phyloP scores from a whole-genome alignment of 2,329 filamentous ascomycete species.

The Curvularia lunata region DNA sequence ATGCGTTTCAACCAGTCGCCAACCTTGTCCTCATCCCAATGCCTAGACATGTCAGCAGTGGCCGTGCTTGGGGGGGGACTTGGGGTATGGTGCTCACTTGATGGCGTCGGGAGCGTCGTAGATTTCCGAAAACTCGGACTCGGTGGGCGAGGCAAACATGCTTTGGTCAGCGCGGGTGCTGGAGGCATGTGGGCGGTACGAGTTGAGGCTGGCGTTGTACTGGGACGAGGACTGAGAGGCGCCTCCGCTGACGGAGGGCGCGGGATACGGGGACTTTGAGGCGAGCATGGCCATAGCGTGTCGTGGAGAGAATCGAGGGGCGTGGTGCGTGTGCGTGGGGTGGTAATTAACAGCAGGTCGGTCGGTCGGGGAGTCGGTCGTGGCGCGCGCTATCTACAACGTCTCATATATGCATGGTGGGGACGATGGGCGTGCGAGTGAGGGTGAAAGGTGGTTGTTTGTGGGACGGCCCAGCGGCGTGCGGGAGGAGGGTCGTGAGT shows the following conservation, averaged over 20 bases:
- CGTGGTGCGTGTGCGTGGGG: conserved; percentile 2
- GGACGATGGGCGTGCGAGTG: conserved; percentile 7
- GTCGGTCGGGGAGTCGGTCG: conserved; percentile 2
- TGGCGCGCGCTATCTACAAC: conserved; percentile 11
- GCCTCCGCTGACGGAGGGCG: conserved; percentile 54
- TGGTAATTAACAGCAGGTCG: conserved; percentile 6
- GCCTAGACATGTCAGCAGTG: conserved; percentile 49
- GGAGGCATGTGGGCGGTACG: conserved; percentile 46
- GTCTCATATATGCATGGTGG: conserved; percentile 28
- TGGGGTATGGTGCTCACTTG: conserved; percentile 38
- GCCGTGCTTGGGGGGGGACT: neutral
- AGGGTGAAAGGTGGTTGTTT: conserved; percentile 4
- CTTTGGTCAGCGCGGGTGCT: conserved; percentile 54
- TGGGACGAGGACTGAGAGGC: conserved; percentile 42
- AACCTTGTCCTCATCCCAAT: conserved; percentile 90
- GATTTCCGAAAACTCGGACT: conserved; percentile 86
- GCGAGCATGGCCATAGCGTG: conserved; percentile 76
- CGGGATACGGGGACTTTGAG: conserved; percentile 73
- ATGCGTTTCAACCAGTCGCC: conserved; percentile 90
- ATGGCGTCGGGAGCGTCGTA: conserved; percentile 72
- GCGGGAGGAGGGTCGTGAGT: neutral
- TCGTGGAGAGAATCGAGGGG: conserved; percentile 4
- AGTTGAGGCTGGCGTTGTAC: conserved; percentile 43
- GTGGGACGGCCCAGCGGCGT: neutral
- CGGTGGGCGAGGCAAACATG: conserved; percentile 79